Base-by-base conservation (phyloP, 768 basidiomycete genomes). In the Suillus occidentalis region DNA sequence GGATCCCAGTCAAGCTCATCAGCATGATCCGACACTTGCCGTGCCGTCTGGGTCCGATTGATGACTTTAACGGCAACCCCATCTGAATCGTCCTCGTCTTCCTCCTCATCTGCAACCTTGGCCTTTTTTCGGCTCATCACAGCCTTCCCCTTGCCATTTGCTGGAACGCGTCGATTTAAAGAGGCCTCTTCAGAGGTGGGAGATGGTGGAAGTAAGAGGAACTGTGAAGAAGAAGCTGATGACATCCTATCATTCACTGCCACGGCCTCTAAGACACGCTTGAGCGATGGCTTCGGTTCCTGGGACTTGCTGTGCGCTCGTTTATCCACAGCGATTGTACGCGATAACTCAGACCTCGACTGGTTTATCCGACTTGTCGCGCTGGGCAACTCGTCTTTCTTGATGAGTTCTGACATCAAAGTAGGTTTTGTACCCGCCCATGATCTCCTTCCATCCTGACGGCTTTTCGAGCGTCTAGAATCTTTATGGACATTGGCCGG, bases 191-290 rank as follows among this genome's bases (percentile, higher is more conserved):
- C 76, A 4, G 83, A 82, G 20, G 88, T 87, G n/a, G 90, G 90
- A 20, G 91, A 90, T 20, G 90, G 89, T 8, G 89, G 88, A 61
- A 91, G 72, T 57, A 90, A 82, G 34, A 70, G 61, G 25, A 73
- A 70, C 8, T 77, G 75, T 58, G 73, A 40, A 14, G 60, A 31
- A 13, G 34, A 20, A 22, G 36, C 5, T 55, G 58, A 59, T 59
- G 39, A 10, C 58, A 42, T 25, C 28, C 39, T 18, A 59, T 59
- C 25, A 22, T 42, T 59, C 40, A 42, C 40, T 14, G 58, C 28
- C 25, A 59, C 57, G 57, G 9, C 25, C 57, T 80, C 76, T 37
- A 83, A 68, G 39, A 80, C 52, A 65, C 83, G 83, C 73, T 87
- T 88, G 42, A 64, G 64, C n/a, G 82, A 78, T n/a, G 76, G 61